Base-by-base conservation (phyloP, 2,329 filamentous ascomycete species). In the Aspergillus awamori region DNA sequence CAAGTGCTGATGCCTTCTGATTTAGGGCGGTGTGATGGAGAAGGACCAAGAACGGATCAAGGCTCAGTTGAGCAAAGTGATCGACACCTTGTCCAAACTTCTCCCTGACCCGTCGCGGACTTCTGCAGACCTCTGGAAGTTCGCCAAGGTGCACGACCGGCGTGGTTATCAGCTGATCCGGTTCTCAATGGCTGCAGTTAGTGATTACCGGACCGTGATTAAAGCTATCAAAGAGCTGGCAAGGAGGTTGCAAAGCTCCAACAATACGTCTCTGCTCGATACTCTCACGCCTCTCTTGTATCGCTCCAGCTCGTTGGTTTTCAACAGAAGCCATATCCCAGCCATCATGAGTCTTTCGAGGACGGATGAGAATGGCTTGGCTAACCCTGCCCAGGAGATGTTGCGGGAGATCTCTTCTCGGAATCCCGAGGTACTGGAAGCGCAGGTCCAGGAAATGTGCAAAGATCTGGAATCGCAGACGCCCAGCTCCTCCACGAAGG, bases 291-390 rank as follows among this genome's bases (percentile, higher is more conserved):
- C 93, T 5, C 82, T 99, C 15, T 81, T 98, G 4, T 97, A 96
- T 73, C 88, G 92, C 47, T 89, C 89, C 58, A 90, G 92, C 36
- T 88, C 92, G 60, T 84, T 99, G 65, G 86, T 97, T 66, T 97
- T 96, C 80, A 99, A 97, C 79, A 89, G 91, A 71, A 98, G 94
- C 73, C 93, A 99, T 73, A 88, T 99, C 17, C 88, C 93, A 3
- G 88, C 92, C 0, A 94, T 98, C 64, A 91, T 98, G 81, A 89
- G 93, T 60, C 91, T 89, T 70, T 93, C 93, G 10, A 89, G 92
- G 70, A 93, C 87, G 8, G 90, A 97, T 71, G 89, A 93, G 70
- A 87, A 90, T 53, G 89, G 88, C 0, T 82, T 97, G 53, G 91
- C 90, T 5, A 81, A 85, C 20, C 87, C 91, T 13, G 94, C 95